A percentile compares a stretch with the other conserved stretches of the same genome.
phyloP scores from a whole-genome alignment of 2,329 filamentous ascomycete genomes.

The Nigrograna mackinnonii region DNA sequence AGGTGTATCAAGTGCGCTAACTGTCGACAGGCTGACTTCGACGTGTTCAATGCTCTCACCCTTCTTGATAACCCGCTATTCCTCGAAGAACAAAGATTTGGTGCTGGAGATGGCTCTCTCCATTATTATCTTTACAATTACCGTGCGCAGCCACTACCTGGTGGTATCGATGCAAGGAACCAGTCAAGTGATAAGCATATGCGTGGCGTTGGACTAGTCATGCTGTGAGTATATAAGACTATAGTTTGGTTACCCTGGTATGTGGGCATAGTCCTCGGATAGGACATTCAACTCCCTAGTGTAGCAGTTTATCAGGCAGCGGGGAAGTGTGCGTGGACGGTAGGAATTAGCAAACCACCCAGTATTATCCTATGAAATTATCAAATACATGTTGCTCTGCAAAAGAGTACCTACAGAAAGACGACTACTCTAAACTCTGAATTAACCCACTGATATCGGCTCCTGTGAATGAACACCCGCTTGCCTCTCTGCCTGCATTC shows the following conservation, averaged over 20 bases:
- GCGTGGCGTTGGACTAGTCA: conserved; percentile 88
- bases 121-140: conserved; percentile 99
- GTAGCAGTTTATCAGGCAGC: too few relatives aligned
- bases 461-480: not conserved
- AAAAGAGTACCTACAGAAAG: too few relatives aligned
- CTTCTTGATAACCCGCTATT: conserved; percentile 94
- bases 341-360: too few relatives aligned
- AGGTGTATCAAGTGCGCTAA: conserved; percentile 7
- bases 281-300: too few relatives aligned
- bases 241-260: too few relatives aligned
- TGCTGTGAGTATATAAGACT: conserved; percentile 66
- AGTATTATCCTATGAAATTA: too few relatives aligned
- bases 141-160: conserved; percentile 79
- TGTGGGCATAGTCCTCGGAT: too few relatives aligned
- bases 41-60: conserved; percentile 95
- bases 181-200: conserved; percentile 74
- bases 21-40: conserved; percentile 67
- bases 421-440: not conserved
- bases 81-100: conserved; percentile 92
- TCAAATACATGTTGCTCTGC: too few relatives aligned
- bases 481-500: not conserved
- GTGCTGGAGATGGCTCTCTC: conserved; percentile 88
- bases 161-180: conserved; percentile 82
- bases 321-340: too few relatives aligned
- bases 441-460: too few relatives aligned